Percentiles rank a stretch among this genome's conserved stretches.
Evolutionary conservation across 2,329 filamentous ascomycete species (phyloP).

Genomic region (Gaeumannomyces sp.): DNA sequence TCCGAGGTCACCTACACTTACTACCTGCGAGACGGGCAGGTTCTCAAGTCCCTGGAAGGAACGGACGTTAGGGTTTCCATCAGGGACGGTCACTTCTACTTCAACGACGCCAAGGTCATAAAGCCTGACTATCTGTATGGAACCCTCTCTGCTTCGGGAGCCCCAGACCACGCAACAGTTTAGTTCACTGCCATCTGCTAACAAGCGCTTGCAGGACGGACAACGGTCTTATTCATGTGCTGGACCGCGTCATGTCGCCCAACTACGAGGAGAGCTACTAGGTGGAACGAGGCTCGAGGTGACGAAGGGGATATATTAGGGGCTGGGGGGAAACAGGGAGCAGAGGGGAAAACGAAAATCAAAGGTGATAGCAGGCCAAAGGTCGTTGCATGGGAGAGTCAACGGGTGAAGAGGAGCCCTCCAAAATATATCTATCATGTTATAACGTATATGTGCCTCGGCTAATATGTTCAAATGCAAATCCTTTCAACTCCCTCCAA

Average conservation of each 20-base stretch:
- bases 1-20: conserved; percentile 17
- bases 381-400: too few relatives aligned
- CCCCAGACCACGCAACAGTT: too few relatives aligned
- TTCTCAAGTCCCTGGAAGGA: conserved; percentile 14
- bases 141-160: not conserved
- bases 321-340: not conserved
- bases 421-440: not conserved
- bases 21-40: conserved; percentile 16
- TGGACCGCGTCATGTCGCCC: conserved; percentile 19
- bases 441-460: not conserved
- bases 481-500: not conserved
- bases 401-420: not conserved
- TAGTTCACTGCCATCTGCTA: not conserved
- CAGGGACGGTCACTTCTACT: conserved; percentile 12
- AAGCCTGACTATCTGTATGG: conserved; percentile 17
- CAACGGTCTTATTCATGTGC: conserved; percentile 20
- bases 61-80: conserved; percentile 13
- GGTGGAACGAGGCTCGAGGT: not conserved
- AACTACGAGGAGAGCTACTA: not conserved
- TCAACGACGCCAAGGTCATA: conserved; percentile 18
- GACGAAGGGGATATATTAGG: not conserved
- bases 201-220: conserved; percentile 14
- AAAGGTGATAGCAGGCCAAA: not conserved
- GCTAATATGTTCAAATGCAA: not conserved
- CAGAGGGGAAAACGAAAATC: not conserved